Base-by-base conservation (phyloP, 2,329 filamentous ascomycete species). In the Fusarium transvaalense region DNA sequence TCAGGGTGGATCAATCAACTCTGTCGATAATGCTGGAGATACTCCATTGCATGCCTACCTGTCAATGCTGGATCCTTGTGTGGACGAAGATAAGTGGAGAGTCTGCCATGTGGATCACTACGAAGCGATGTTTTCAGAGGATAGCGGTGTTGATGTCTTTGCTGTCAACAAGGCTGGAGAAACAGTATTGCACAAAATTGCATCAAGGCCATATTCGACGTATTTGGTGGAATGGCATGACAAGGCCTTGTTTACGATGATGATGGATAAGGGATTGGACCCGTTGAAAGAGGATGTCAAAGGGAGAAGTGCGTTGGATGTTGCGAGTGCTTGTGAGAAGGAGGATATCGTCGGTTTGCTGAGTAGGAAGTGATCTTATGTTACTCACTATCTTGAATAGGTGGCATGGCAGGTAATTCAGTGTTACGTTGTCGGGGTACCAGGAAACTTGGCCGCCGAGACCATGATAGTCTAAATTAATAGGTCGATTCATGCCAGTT, bases 301-400 rank as follows among this genome's bases (percentile, higher is more conserved):
- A 21, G 71, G 71, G 21, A 69, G 69, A 31, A 74, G 64, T 10
- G 69, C 71, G 4, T 57, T 74, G 45, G 71, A 74, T 56, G 32
- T 70, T 9, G 71, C 71, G 7, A 74, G 58, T 61, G 71, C 71
- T 46, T 71, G 42, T 47, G 69, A 64, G 19, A 72, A 71, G 34
- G 32, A 68, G 35, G 59, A 56, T 13, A 67, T 74, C 38, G 56
- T 74, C 17, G 42, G 25, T 5, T 51, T 72, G 3, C 25, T 74
- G 19, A 34, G 31, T 2, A 72, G 71, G 25, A 58, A 47, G 12
- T 58, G 15, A 57, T 15, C 10, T 35, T 10, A 10, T 29, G 27
- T 29, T n/a, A n/a, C n/a, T n/a, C n/a, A n/a, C n/a, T n/a, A n/a
- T n/a, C n/a, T n/a, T n/a, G n/a, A n/a, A n/a, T n/a, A n/a, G n/a